Conservation (phyloP, 176 grass and related monocot species). For the Neostapfia colusana region DNA sequence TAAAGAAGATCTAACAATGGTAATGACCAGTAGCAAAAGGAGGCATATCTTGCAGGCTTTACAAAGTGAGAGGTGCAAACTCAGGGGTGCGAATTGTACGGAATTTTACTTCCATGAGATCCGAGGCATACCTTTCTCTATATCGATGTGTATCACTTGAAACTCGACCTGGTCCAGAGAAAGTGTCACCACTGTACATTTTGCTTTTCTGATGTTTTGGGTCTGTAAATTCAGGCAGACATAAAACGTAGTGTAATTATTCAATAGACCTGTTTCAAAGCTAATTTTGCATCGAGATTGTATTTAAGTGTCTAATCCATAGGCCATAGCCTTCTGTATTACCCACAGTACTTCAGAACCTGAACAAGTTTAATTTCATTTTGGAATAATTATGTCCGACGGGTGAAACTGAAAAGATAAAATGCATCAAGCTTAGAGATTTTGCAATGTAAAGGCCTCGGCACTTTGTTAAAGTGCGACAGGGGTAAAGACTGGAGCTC, state of each 20-base stretch:
- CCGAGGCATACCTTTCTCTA: background rate
- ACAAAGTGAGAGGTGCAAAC: background rate
- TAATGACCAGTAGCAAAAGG: slow-evolving; percentile 6
- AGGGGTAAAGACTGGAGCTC: background rate
- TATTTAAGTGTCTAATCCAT: background rate
- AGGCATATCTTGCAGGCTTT: background rate
- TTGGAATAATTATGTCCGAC: background rate
- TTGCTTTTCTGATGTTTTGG: background rate
- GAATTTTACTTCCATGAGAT: background rate
- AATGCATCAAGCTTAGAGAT: background rate
- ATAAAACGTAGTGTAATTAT: background rate
- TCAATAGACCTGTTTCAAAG: background rate
- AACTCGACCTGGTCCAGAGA: background rate
- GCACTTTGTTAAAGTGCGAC: background rate
- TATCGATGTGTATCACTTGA: background rate
- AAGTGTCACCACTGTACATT: background rate
- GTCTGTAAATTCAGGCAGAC: slow-evolving; percentile 8
- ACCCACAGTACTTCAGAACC: background rate
- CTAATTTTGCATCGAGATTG: slow-evolving; percentile 1
- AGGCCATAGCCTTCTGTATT: background rate
- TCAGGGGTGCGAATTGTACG: background rate
- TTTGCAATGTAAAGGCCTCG: background rate
- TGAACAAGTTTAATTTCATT: background rate
- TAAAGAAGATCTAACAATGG: slow-evolving; percentile 18
- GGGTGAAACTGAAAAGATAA: background rate